Evolutionary conservation across 768 basidiomycete genomes (phyloP).

Genomic region (Hydnum rufescens): DNA sequence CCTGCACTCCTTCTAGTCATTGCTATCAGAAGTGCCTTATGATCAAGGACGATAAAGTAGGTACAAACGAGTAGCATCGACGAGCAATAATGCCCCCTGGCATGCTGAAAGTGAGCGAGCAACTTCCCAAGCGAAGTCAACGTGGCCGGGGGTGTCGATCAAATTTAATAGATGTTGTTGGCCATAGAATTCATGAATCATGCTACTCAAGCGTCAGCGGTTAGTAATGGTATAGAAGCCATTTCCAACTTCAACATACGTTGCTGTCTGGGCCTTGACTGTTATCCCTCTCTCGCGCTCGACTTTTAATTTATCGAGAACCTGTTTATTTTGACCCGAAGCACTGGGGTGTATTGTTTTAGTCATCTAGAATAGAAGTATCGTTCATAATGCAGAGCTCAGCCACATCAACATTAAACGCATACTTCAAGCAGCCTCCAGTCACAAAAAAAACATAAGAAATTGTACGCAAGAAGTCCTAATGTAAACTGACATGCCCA

Average conservation of each 20-base stretch:
- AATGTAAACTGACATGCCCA: slow-evolving; percentile 19
- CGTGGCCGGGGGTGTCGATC: slow-evolving; percentile 96
- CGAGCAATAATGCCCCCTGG: slow-evolving; percentile 68
- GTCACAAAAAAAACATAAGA: too few species aligned
- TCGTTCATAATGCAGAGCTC: background rate
- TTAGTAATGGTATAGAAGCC: background rate
- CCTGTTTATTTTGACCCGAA: slow-evolving; percentile 57
- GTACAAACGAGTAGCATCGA: slow-evolving; percentile 66
- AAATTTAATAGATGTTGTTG: slow-evolving; percentile 65
- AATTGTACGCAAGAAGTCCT: too few species aligned
- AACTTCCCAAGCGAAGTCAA: slow-evolving; percentile 96
- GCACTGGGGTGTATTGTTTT: slow-evolving; percentile 58
- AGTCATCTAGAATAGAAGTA: slow-evolving; percentile 31
- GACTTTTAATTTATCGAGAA: slow-evolving; percentile 87
- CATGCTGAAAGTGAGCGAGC: slow-evolving; percentile 81
- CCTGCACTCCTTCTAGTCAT: slow-evolving; percentile 63
- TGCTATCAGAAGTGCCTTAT: background rate
- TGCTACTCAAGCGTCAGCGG: slow-evolving; percentile 26
- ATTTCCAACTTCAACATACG: slow-evolving; percentile 22
- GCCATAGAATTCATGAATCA: slow-evolving; percentile 46
- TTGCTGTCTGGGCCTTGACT: slow-evolving; percentile 95
- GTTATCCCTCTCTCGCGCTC: slow-evolving; percentile 95
- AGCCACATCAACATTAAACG: background rate
- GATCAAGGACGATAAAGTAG: background rate
- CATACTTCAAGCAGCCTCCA: too few species aligned